Percentiles rank a stretch among this genome's conserved stretches.
Conservation (phyloP, 2,329 filamentous ascomycete species). For the Paraconiothyrium brasiliense region DNA sequence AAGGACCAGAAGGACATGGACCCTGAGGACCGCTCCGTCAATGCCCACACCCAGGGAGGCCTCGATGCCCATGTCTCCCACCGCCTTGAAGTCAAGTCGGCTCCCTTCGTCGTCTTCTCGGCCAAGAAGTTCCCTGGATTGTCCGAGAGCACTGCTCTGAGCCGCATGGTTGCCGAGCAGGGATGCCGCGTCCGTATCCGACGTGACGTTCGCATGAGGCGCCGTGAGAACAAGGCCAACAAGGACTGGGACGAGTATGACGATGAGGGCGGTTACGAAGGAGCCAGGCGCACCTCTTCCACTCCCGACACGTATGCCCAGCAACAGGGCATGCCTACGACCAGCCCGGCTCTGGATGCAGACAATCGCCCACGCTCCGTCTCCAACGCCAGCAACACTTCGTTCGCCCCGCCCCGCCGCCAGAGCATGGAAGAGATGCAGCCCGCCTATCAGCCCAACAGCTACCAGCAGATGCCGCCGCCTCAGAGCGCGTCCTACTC, state of each 20-base stretch:
- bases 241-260: constrained; percentile 74
- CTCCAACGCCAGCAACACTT: constrained; percentile 64
- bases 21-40: constrained; percentile 57
- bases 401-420: constrained; percentile 51
- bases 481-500: constrained; percentile 52
- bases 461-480: constrained; percentile 52
- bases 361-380: constrained; percentile 67
- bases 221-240: constrained; percentile 75
- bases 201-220: constrained; percentile 91
- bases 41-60: constrained; percentile 36
- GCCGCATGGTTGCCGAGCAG: constrained; percentile 92
- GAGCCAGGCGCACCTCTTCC: constrained; percentile 57
- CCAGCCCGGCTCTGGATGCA: constrained; percentile 42
- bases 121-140: constrained; percentile 98
- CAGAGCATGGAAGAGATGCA: constrained; percentile 58
- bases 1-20: constrained; percentile 86
- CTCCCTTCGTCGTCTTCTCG: constrained; percentile 87
- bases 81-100: constrained; percentile 88
- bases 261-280: constrained; percentile 60
- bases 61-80: constrained; percentile 73
- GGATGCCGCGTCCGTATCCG: constrained; percentile 96
- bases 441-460: constrained; percentile 49
- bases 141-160: constrained; percentile 86
- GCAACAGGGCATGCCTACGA: constrained; percentile 44
- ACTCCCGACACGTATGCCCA: constrained; percentile 61